Percentiles rank a stretch among this genome's conserved stretches.
These are phyloP conservation scores for Hypoxylon trugodes DNA, from an alignment of 495 filamentous ascomycete genomes.

Conservation along the genomic window DNA sequence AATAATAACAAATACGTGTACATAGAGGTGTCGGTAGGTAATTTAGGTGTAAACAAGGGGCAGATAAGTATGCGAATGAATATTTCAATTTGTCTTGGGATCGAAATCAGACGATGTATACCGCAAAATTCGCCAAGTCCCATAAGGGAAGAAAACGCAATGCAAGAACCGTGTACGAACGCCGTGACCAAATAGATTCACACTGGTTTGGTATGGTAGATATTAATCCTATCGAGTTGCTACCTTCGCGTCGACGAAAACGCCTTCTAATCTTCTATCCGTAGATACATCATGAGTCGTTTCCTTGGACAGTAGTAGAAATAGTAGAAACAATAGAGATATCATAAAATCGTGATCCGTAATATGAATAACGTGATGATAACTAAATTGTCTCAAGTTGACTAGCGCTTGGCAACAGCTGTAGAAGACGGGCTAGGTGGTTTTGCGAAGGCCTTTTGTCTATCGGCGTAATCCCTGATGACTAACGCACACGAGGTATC, in stretches of 20 bases:
- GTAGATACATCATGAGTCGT: constrained; percentile 4
- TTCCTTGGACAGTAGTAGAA: not conserved
- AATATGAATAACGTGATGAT: not conserved
- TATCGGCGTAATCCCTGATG: constrained; percentile 77
- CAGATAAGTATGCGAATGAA: not conserved
- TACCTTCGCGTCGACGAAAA: too few species aligned
- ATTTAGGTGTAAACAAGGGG: too few species aligned
- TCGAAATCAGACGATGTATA: not conserved
- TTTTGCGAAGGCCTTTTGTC: constrained; percentile 66
- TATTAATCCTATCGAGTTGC: constrained; percentile 7
- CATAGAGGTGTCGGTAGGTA: not conserved
- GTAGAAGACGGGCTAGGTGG: constrained; percentile 4
- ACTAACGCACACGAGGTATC: constrained; percentile 83
- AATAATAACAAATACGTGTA: constrained; percentile 6
- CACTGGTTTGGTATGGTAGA: too few species aligned
- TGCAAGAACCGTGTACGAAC: not conserved
- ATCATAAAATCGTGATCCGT: not conserved
- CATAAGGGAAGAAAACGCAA: not conserved
- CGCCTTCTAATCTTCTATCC: constrained; percentile 2
- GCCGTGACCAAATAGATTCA: too few species aligned
- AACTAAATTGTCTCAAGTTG: not conserved
- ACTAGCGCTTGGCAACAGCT: constrained; percentile 26
- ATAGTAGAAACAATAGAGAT: not conserved
- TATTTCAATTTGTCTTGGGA: not conserved
- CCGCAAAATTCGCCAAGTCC: not conserved